Evolutionary conservation across 2,329 filamentous ascomycete genomes (phyloP).

Genomic region (Dactylellina drechsleri): DNA sequence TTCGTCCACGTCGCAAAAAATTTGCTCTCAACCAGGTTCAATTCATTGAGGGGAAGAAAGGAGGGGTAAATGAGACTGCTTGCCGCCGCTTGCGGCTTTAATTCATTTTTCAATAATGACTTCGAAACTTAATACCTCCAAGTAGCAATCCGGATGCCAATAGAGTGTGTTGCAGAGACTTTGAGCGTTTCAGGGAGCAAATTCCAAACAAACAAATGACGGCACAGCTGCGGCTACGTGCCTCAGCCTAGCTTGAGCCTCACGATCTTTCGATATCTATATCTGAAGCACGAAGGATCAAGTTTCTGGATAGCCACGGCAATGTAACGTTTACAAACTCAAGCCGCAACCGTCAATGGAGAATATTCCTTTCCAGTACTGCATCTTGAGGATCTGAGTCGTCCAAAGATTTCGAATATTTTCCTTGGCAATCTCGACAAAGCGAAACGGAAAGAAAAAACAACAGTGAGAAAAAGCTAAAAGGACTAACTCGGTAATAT

Average conservation of each 20-base stretch:
- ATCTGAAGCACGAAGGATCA: neutral
- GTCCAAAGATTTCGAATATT: constrained; percentile 1
- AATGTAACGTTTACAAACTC: neutral
- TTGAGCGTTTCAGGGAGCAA: constrained; percentile 31
- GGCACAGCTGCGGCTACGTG: constrained; percentile 9
- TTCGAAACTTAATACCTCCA: neutral
- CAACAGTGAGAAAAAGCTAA: neutral
- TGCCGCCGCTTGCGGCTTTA: constrained; percentile 35
- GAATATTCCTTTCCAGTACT: neutral
- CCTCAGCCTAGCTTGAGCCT: constrained; percentile 5
- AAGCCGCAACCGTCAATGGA: constrained; percentile 11
- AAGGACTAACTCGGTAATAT: neutral
- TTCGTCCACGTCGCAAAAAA: constrained; percentile 42
- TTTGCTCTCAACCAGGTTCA: constrained; percentile 5
- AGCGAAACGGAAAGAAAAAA: no score
- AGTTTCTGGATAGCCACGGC: neutral
- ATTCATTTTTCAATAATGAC: constrained; percentile 12
- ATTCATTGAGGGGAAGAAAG: constrained; percentile 9
- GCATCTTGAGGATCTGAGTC: constrained; percentile 21
- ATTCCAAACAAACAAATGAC: neutral
- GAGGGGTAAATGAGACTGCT: constrained; percentile 32
- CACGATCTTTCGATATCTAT: constrained; percentile 14
- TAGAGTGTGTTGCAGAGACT: constrained; percentile 28
- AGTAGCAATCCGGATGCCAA: no score
- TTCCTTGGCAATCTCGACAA: neutral